phyloP scores from a whole-genome alignment of 2,329 filamentous ascomycete species.

The Trichoderma citrinoviride region DNA sequence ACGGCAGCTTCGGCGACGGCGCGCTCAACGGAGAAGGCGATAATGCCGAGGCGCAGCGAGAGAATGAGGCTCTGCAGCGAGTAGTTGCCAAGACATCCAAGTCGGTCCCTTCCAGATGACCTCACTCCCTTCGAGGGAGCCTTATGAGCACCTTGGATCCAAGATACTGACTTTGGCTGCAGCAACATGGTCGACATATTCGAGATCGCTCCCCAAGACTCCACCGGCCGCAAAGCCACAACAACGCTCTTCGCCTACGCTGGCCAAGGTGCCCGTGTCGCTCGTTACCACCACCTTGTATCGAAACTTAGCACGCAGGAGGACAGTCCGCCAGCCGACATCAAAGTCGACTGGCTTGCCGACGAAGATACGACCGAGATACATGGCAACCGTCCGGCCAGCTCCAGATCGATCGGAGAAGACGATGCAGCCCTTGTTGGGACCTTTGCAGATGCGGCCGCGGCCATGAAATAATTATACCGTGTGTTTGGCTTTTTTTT shows the following conservation, averaged over 20 bases:
- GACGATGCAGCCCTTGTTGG: constrained; percentile 51
- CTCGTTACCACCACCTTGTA: constrained; percentile 61
- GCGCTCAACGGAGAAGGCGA: constrained; percentile 55
- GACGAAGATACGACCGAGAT: constrained; percentile 51
- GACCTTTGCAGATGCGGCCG: constrained; percentile 59
- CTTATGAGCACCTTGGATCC: background rate
- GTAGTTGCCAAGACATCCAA: constrained; percentile 64
- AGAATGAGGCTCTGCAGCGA: constrained; percentile 62
- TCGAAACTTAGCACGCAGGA: constrained; percentile 54
- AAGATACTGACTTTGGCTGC: constrained; percentile 22
- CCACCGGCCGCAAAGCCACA: constrained; percentile 36
- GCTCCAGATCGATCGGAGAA: constrained; percentile 36
- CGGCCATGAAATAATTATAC: constrained; percentile 43
- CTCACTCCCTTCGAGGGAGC: background rate
- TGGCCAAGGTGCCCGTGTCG: constrained; percentile 54
- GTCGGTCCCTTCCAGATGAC: constrained; percentile 40
- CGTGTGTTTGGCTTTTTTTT: background rate
- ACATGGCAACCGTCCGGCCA: constrained; percentile 39
- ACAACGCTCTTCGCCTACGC: constrained; percentile 50
- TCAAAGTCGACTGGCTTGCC: constrained; percentile 55
- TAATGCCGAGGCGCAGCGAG: constrained; percentile 60
- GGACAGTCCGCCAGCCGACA: constrained; percentile 39
- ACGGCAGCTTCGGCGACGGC: constrained; percentile 61
- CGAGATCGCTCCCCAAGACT: constrained; percentile 57
- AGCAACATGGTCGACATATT: constrained; percentile 69